Evolutionary conservation across 202 grass and related monocot genomes (phyloP), one percentile per base, ranked within the genome.

Genomic region (Cymbopogon flexuosus): DNA sequence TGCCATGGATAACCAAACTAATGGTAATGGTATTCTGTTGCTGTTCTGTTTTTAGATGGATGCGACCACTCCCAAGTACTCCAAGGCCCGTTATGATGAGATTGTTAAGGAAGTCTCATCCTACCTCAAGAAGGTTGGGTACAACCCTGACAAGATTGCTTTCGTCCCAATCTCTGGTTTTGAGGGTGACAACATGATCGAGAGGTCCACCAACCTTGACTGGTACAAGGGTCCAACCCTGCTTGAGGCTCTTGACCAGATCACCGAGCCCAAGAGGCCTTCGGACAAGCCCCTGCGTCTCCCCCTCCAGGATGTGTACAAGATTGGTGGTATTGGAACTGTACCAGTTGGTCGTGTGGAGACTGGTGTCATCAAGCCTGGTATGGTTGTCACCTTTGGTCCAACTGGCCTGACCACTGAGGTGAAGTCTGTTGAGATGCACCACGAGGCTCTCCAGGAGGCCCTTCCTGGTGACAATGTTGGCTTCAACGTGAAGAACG

Each of bases 21-120:
- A 36, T 36, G 35, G 5, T 36, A 6, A 5, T 36, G 35, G 0
- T 36, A 27, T 27, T 27, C 27, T 27, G 27, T 36, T 36, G 4
- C 35, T 36, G 35, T 36, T 36, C 35, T 36, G 35, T 36, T 36
- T 36, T 36, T 36, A 36, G 35, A 36, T 36, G 35, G 35, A 27
- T 27, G 27, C 27, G 27, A 27, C 27, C 27, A 27, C 27, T 27
- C 27, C 27, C 27, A 27, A 27, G 57, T 92, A 88, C 75, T 92
- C 90, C 0, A 92, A 92, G 83, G 56, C 83, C 3, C 85, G 90
- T 65, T 92, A 88, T 1, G 90, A 92, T 59, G 90, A 92, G 83
- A 92, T 92, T 67, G 79, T 88, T 9, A 92, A 91, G 78, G 89
- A 91, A 85, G 86, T 88, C 41, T 86, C 86, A 35, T 92, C 89